Evolutionary conservation across 495 filamentous ascomycete species (phyloP).

Genomic region (Sphaerosporella brunnea): DNA sequence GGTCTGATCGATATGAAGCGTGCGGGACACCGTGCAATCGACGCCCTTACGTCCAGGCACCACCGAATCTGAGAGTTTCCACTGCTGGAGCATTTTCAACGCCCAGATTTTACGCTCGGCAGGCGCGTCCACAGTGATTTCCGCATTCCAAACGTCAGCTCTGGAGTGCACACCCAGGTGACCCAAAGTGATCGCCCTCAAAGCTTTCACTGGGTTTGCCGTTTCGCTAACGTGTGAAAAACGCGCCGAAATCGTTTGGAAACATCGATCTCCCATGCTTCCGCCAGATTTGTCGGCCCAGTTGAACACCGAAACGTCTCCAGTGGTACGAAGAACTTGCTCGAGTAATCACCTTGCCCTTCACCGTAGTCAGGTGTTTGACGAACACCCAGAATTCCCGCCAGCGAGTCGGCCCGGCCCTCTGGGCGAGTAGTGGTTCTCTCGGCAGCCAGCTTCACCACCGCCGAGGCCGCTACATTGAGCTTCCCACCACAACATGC

Average conservation of each 20-base stretch:
- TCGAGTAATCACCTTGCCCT: constrained; percentile 5
- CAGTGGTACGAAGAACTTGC: not conserved
- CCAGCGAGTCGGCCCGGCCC: constrained; percentile 5
- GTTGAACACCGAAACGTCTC: constrained; percentile 11
- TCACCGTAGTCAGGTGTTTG: constrained; percentile 5
- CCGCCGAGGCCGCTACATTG: constrained; percentile 1
- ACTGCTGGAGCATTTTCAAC: no score
- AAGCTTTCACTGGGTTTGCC: constrained; percentile 24
- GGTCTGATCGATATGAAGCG: no score
- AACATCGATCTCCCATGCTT: constrained; percentile 5
- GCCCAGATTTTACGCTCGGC: no score
- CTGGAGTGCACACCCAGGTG: constrained; percentile 29
- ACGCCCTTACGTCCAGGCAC: no score
- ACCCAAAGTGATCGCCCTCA: constrained; percentile 29
- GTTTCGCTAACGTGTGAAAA: not conserved
- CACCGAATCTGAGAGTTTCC: no score
- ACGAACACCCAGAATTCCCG: constrained; percentile 7
- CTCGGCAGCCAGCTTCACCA: not conserved
- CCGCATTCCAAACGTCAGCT: constrained; percentile 32
- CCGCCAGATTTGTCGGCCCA: constrained; percentile 1
- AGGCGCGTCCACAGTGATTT: no score
- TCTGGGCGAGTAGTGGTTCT: not conserved
- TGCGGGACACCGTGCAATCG: no score
- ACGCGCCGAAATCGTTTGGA: constrained; percentile 3
- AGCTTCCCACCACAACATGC: not conserved